These are phyloP conservation scores for Solanum aculeatissimum DNA, from an alignment of 305 asterid genomes.

Conservation along the genomic window DNA sequence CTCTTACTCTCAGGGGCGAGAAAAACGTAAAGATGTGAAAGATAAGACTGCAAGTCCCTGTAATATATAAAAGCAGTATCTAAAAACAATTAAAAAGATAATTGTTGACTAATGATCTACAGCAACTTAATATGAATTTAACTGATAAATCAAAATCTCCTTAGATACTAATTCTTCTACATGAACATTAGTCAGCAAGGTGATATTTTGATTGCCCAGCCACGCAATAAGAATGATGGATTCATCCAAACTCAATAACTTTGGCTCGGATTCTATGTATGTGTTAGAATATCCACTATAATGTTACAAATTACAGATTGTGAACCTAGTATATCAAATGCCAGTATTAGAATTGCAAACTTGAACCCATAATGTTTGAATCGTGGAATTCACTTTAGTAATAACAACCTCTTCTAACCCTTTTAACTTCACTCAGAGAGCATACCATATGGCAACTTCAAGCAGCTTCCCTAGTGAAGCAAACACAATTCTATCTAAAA, in stretches of 20 bases:
- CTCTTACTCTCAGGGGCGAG: conserved; percentile 71
- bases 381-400: background rate
- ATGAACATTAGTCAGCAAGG: background rate
- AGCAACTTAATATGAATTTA: background rate
- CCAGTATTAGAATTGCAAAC: background rate
- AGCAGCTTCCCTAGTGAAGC: background rate
- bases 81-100: background rate
- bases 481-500: background rate
- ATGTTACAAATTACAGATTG: background rate
- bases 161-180: background rate
- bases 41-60: conserved; percentile 96
- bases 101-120: background rate
- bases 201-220: background rate
- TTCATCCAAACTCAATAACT: background rate
- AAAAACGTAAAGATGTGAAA: conserved; percentile 79
- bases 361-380: background rate
- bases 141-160: background rate
- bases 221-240: background rate
- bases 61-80: background rate
- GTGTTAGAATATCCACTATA: background rate
- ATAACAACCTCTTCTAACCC: background rate
- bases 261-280: background rate
- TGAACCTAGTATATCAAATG: background rate
- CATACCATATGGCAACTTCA: background rate
- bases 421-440: background rate